Conservation (phyloP, 2,329 filamentous ascomycete species). For the Pyrenochaeta sp. region DNA sequence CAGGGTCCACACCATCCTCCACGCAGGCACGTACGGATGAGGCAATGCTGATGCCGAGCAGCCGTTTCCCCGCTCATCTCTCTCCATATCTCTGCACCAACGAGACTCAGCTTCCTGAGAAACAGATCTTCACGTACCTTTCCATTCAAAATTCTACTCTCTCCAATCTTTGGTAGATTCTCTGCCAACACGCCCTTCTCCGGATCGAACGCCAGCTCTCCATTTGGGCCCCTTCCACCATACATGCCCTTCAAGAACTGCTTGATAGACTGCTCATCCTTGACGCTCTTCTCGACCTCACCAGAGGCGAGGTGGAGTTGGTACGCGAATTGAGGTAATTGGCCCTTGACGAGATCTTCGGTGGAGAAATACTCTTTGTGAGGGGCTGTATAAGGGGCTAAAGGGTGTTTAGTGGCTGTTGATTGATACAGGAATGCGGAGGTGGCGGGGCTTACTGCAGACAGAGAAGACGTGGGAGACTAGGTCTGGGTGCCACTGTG, state of each 20-base stretch:
- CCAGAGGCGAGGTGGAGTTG: conserved; percentile 80
- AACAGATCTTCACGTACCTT: conserved; percentile 57
- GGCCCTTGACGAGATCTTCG: conserved; percentile 65
- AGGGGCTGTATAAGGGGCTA: conserved; percentile 68
- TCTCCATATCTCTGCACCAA: not conserved
- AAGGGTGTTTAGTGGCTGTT: not conserved
- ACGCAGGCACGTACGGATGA: not conserved
- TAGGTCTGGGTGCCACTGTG: conserved; percentile 73
- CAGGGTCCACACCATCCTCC: not conserved
- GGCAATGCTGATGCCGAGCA: not conserved
- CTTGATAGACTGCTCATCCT: conserved; percentile 68
- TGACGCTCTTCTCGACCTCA: conserved; percentile 58
- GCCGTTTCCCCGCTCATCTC: not conserved
- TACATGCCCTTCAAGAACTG: conserved; percentile 77
- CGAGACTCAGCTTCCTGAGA: not conserved
- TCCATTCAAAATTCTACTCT: conserved; percentile 67
- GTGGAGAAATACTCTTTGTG: conserved; percentile 62
- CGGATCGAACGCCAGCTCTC: conserved; percentile 66
- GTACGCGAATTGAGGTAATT: conserved; percentile 77
- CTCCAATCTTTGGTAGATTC: conserved; percentile 65
- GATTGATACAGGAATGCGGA: conserved; percentile 40
- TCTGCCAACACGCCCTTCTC: conserved; percentile 71
- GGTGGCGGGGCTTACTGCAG: conserved; percentile 59
- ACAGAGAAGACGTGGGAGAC: conserved; percentile 79
- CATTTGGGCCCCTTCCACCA: conserved; percentile 68